Conservation (phyloP, 129 eudicot species). For the Flaveria ramosissima region DNA sequence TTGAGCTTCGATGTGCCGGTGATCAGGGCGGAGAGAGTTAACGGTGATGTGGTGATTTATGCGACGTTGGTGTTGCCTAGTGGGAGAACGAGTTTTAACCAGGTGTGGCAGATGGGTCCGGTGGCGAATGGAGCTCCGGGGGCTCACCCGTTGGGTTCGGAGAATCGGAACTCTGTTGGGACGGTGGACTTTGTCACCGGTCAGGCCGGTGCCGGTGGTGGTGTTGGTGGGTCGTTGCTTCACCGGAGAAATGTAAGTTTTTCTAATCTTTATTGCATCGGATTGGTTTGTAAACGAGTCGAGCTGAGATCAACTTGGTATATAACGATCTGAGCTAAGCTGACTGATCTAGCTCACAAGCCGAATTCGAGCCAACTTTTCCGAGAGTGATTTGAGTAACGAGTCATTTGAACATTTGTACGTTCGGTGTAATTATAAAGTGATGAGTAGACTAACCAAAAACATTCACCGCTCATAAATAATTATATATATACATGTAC, state of each 20-base stretch:
- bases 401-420: too few relatives aligned
- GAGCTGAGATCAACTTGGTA: too few relatives aligned
- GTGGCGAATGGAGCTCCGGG: conserved; percentile 40
- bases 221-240: conserved; percentile 43
- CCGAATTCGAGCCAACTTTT: too few relatives aligned
- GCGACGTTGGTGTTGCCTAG: conserved; percentile 63
- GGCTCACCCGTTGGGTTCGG: conserved; percentile 37
- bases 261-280: not conserved
- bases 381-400: too few relatives aligned
- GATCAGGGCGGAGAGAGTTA: conserved; percentile 40
- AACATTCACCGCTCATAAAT: too few relatives aligned
- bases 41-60: conserved; percentile 53
- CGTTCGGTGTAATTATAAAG: too few relatives aligned
- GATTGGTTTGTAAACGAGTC: too few relatives aligned
- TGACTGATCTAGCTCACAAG: too few relatives aligned
- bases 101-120: conserved; percentile 84
- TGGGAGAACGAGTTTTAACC: conserved; percentile 57
- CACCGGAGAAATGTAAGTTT: conserved; percentile 70
- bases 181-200: conserved; percentile 72
- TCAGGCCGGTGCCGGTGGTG: conserved; percentile 32
- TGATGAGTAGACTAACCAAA: too few relatives aligned
- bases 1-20: conserved; percentile 63
- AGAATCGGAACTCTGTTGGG: conserved; percentile 45
- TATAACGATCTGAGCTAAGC: too few relatives aligned
- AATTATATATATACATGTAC: too few relatives aligned